phyloP scores from a whole-genome alignment of 1,284 basidiomycete species.

The Ganoderma meredithae region DNA sequence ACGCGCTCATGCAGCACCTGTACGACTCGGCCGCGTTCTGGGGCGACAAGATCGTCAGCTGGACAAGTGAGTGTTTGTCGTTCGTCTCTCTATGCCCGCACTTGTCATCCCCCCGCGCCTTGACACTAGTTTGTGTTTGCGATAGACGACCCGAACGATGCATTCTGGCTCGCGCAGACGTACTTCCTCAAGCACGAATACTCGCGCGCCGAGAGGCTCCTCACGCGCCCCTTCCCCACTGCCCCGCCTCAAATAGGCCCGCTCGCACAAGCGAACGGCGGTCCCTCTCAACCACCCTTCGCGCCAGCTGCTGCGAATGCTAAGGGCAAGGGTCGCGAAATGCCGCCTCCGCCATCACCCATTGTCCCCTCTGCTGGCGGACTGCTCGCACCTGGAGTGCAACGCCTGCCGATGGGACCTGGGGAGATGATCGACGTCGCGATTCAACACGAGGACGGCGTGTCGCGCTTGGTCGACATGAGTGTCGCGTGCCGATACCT shows the following conservation, averaged over 20 bases:
- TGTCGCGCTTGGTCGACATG: conserved; percentile 86
- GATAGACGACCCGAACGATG: conserved; percentile 92
- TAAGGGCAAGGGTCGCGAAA: conserved; percentile 71
- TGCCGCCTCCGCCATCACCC: conserved; percentile 38
- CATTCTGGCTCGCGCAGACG: conserved; percentile 98
- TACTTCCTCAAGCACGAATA: conserved; percentile 97
- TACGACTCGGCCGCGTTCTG: conserved; percentile 98
- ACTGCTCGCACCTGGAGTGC: conserved; percentile 42
- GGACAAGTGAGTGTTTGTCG: conserved; percentile 81
- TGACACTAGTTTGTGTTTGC: not conserved
- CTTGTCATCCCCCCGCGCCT: not conserved
- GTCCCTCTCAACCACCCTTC: conserved; percentile 43
- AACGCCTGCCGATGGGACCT: conserved; percentile 70
- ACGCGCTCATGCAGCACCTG: conserved; percentile 97
- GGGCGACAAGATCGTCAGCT: conserved; percentile 95
- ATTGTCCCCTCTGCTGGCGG: conserved; percentile 6
- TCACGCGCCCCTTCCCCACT: conserved; percentile 82
- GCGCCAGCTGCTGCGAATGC: conserved; percentile 33
- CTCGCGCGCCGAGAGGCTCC: conserved; percentile 89
- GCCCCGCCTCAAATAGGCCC: conserved; percentile 51
- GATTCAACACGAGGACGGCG: conserved; percentile 64
- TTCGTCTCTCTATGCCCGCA: not conserved
- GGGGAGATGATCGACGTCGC: conserved; percentile 72
- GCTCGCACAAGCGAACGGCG: conserved; percentile 50
- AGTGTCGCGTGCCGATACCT: conserved; percentile 93